Conservation (phyloP, 1,284 basidiomycete species). For the Pholiota adiposa region DNA sequence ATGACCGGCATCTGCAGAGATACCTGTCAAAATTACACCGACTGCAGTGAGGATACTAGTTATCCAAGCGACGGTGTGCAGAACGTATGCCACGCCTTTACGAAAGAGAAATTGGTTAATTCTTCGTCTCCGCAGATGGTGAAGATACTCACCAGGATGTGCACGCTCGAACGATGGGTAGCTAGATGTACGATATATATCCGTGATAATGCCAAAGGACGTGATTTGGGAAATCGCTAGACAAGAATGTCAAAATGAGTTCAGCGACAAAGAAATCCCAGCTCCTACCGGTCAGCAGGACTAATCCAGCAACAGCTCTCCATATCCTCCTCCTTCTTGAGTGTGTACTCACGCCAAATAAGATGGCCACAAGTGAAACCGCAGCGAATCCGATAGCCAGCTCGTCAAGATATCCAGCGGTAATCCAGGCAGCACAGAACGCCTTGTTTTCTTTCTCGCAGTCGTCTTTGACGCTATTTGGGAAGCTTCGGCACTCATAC, state of each 20-base stretch:
- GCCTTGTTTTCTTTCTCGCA: constrained; percentile 65
- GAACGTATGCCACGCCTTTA: constrained; percentile 59
- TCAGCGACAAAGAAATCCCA: constrained; percentile 5
- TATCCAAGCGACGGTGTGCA: constrained; percentile 67
- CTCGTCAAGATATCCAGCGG: constrained; percentile 66
- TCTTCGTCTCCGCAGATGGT: background rate
- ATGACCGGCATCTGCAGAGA: constrained; percentile 68
- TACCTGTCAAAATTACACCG: constrained; percentile 64
- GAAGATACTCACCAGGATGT: constrained; percentile 54
- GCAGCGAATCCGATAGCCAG: constrained; percentile 66
- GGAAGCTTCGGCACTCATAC: constrained; percentile 69
- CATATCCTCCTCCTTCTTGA: constrained; percentile 75
- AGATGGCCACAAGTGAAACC: constrained; percentile 57
- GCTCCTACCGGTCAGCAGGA: constrained; percentile 60
- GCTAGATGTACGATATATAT: constrained; percentile 51
- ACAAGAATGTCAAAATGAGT: background rate
- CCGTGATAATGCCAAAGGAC: constrained; percentile 68
- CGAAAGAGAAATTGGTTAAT: background rate
- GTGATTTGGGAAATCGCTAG: constrained; percentile 65
- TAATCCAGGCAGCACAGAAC: constrained; percentile 73
- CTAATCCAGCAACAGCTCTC: constrained; percentile 68
- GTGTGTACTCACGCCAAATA: constrained; percentile 73
- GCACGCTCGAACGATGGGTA: constrained; percentile 61
- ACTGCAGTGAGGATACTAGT: constrained; percentile 52
- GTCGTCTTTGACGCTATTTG: constrained; percentile 56